A percentile compares a stretch with the other conserved stretches of the same genome.
These are phyloP conservation scores for Pulveroboletus sp. DNA, from an alignment of 768 basidiomycete species.

Conservation along the genomic window DNA sequence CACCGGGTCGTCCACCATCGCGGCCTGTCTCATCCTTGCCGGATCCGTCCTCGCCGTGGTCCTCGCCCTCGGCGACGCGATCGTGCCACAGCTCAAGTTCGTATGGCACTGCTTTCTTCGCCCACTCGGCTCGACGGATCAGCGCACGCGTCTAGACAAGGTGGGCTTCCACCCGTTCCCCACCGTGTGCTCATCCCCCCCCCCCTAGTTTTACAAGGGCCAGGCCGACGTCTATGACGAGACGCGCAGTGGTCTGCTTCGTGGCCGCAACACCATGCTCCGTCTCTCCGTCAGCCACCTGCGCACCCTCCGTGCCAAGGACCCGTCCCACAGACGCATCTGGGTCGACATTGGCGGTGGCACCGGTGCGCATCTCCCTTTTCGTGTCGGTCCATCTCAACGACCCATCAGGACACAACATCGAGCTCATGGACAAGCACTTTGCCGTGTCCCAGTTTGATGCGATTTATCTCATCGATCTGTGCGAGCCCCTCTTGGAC, in stretches of 20 bases:
- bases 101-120: conserved; percentile 50
- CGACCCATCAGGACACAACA: conserved; percentile 50
- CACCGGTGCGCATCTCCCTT: conserved; percentile 40
- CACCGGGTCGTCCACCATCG: conserved; percentile 29
- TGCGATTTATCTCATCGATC: conserved; percentile 67
- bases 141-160: conserved; percentile 45
- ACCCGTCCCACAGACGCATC: conserved; percentile 49
- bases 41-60: conserved; percentile 20
- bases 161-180: conserved; percentile 17
- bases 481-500: conserved; percentile 69
- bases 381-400: conserved; percentile 3
- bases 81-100: conserved; percentile 44
- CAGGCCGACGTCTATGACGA: conserved; percentile 74
- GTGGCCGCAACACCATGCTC: conserved; percentile 73
- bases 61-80: conserved; percentile 18
- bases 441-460: conserved; percentile 60
- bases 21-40: conserved; percentile 26
- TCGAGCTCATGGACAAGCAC: conserved; percentile 68
- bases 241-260: conserved; percentile 58
- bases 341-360: conserved; percentile 84
- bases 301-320: conserved; percentile 39
- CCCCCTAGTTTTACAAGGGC: conserved; percentile 54
- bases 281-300: conserved; percentile 64
- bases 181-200: background rate
- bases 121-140: conserved; percentile 39